phyloP scores from a whole-genome alignment of 139 green algal species.

The Chlorella sp. region DNA sequence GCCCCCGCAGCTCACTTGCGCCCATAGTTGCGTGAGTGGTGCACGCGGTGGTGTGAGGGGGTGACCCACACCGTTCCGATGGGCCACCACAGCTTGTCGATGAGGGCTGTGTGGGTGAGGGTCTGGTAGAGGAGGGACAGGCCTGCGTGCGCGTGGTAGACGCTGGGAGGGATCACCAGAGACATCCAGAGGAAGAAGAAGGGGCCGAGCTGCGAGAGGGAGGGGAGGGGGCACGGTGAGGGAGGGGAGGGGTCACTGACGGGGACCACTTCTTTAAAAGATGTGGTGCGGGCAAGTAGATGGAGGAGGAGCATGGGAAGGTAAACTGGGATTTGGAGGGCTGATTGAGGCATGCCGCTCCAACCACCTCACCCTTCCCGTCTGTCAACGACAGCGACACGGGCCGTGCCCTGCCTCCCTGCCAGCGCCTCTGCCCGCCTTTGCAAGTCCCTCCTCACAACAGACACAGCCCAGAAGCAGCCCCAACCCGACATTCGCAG shows the following conservation, averaged over 20 bases:
- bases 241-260: no score
- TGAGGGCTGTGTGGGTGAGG: slow-evolving; percentile 42
- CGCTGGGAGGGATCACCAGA: not conserved
- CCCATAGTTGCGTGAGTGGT: slow-evolving; percentile 50
- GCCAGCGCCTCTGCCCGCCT: no score
- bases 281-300: no score
- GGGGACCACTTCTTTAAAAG: no score
- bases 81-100: slow-evolving; percentile 30
- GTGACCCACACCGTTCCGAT: slow-evolving; percentile 39
- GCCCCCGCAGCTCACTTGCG: slow-evolving; percentile 11
- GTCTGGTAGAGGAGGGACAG: slow-evolving; percentile 33
- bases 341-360: no score
- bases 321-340: no score
- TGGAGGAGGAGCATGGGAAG: no score
- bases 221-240: not conserved
- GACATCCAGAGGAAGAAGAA: slow-evolving; percentile 22
- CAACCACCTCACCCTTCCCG: no score
- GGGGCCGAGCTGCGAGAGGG: slow-evolving; percentile 1
- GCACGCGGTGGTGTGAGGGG: slow-evolving; percentile 45
- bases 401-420: no score
- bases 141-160: slow-evolving; percentile 10
- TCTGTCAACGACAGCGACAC: not conserved
- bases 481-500: no score
- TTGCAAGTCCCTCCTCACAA: no score
- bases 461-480: no score